Base-by-base conservation (phyloP, 1,284 basidiomycete genomes). In the Tilletia caries region DNA sequence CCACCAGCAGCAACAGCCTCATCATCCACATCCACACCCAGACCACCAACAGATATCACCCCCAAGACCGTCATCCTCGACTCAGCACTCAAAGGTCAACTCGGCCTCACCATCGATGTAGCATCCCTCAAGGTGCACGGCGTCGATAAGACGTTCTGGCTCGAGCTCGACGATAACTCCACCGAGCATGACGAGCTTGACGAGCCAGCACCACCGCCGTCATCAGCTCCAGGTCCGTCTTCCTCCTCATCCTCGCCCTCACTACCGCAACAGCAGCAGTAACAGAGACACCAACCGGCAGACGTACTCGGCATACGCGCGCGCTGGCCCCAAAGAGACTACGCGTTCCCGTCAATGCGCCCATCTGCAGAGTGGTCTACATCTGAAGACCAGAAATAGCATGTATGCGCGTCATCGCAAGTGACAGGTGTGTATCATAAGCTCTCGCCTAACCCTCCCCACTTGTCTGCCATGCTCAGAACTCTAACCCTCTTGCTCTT, bases 71-170 rank as follows among this genome's bases (percentile, higher is more conserved):
- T 99, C 48, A 92, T 98, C 37, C 88, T 99, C 3, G 94, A 98
- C 77, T 87, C 92, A 1, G 87, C 89, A 2, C 85, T 98, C 12
- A 92, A 94, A 1, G 95, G 95, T 0, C 95, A 95, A 0, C 86
- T 99, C 3, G 93, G 95, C 1, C 87, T 98, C 20, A 89, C 98
- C 32, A 93, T 92, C 1, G 95, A 98, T 79, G 92, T 98, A 0
- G 89, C 92, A 1, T 85, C 93, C 25, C 86, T 98, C 70, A 96
- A 97, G 88, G 92, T 97, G 82, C 95, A 98, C 88, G 95, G 93
- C 3, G 94, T 98, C 3, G 95, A 98, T 85, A 96, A 96, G 86
- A 95, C 98, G 91, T 97, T 96, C 84, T 99, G 96, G 96, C 89
- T 98, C 32, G 58, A 62, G n/a, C 58, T 62, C 32, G 58, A 62